phyloP scores from a whole-genome alignment of 2,329 filamentous ascomycete species.

The Curvularia hawaiiensis region DNA sequence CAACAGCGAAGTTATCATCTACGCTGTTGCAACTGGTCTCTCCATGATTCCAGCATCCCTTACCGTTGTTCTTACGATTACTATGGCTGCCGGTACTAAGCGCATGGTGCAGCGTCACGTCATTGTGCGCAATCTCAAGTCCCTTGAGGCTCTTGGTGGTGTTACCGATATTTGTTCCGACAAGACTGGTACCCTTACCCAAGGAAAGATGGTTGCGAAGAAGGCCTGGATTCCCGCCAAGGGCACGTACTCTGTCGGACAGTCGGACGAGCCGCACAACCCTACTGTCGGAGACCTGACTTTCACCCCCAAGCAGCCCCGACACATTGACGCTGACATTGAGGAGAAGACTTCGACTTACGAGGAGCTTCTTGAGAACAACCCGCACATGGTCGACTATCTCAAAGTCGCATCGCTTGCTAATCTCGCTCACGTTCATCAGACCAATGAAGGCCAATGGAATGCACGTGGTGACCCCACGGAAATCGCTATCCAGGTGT shows the following conservation, averaged over 20 bases:
- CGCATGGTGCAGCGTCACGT: slow-evolving; percentile 45
- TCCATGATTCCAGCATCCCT: slow-evolving; percentile 48
- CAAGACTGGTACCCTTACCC: slow-evolving; percentile 53
- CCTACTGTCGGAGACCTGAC: slow-evolving; percentile 38
- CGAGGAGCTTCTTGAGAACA: slow-evolving; percentile 5
- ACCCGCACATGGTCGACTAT: slow-evolving; percentile 37
- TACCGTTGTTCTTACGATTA: slow-evolving; percentile 48
- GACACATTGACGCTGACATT: slow-evolving; percentile 9
- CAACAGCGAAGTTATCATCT: slow-evolving; percentile 47
- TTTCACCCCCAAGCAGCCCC: slow-evolving; percentile 31
- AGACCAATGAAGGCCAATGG: slow-evolving; percentile 26
- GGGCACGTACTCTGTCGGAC: slow-evolving; percentile 42
- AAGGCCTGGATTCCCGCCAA: slow-evolving; percentile 43
- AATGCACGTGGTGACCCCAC: slow-evolving; percentile 53
- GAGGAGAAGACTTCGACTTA: slow-evolving; percentile 5
- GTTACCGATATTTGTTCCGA: slow-evolving; percentile 57
- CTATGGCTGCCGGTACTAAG: slow-evolving; percentile 48
- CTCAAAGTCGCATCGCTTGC: slow-evolving; percentile 48
- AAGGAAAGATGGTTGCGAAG: slow-evolving; percentile 45
- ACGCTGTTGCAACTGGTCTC: slow-evolving; percentile 47
- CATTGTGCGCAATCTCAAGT: slow-evolving; percentile 44
- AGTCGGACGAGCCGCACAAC: slow-evolving; percentile 37
- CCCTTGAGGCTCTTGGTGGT: slow-evolving; percentile 44
- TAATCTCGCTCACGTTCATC: slow-evolving; percentile 8
- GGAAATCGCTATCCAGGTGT: slow-evolving; percentile 76